A percentile compares a stretch with the other conserved stretches of the same genome.
phyloP scores from a whole-genome alignment of 495 filamentous ascomycete genomes.

The Pyrenula massariospora region DNA sequence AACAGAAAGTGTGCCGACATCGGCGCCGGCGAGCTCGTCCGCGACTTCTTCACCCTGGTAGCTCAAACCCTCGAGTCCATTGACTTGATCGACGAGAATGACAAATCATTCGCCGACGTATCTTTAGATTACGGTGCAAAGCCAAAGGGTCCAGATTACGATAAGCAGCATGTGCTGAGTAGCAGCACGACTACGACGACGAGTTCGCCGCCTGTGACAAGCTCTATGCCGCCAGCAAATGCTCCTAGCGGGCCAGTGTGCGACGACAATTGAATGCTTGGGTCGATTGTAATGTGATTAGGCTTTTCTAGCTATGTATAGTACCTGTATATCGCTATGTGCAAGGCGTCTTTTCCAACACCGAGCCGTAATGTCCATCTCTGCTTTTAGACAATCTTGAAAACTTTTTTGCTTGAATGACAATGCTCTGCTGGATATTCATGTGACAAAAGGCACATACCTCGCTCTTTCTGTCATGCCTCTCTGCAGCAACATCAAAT shows the following conservation, averaged over 20 bases:
- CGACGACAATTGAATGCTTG: neutral
- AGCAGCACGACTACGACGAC: neutral
- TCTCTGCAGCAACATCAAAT: too few relatives aligned
- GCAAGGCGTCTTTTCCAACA: too few relatives aligned
- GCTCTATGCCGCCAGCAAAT: neutral
- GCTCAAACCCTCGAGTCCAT: neutral
- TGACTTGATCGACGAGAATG: neutral
- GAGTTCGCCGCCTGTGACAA: neutral
- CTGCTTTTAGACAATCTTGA: too few relatives aligned
- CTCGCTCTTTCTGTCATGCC: neutral
- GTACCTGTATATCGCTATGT: too few relatives aligned
- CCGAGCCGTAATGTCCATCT: too few relatives aligned
- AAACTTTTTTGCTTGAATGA: too few relatives aligned
- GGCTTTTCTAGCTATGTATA: too few relatives aligned
- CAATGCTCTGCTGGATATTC: too few relatives aligned
- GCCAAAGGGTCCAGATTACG: neutral
- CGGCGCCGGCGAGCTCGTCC: neutral
- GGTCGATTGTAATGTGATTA: too few relatives aligned
- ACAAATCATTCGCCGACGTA: neutral
- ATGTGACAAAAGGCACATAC: too few relatives aligned
- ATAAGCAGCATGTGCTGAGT: neutral
- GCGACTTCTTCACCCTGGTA: neutral
- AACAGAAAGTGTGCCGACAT: neutral
- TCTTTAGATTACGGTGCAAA: neutral
- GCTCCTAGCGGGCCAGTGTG: neutral